Base-by-base conservation (phyloP, 352 stramenopile species). In the Globisporangium spiculum region DNA sequence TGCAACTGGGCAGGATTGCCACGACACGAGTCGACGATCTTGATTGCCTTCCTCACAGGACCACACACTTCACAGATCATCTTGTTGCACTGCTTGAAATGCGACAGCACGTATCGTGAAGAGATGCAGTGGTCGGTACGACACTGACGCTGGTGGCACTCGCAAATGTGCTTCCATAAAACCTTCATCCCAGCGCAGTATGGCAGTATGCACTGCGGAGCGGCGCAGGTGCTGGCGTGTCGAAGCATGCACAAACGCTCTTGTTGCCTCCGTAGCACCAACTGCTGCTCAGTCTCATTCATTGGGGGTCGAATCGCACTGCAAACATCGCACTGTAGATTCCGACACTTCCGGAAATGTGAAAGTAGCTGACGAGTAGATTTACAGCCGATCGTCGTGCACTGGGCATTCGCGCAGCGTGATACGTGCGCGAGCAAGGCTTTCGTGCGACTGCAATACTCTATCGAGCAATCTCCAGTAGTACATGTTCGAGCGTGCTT, bases 81-180 rank as follows among this genome's bases (percentile, higher is more conserved):
- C 66, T 96, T 96, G 73, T 93, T 93, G 81, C 89, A 96, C 62
- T 95, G 89, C 75, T 96, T 95, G 75, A 95, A 96, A 69, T 96
- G 89, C 20, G 87, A 95, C 58, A 96, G 72, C 66, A 96, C 89
- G 63, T 96, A 96, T 8, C 89, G 78, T 34, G 87, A 95, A 30
- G 86, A 95, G 59, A 96, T 95, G 41, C 89, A 96, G 71, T 96
- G 89, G 52, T 95, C 87, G 7, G 87, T 95, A 38, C 86, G 81
- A 57, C 90, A 96, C 57, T 96, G 89, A 18, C 84, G 83, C 61
- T 97, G 88, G 61, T 96, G 89, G 54, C 90, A 97, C 63, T 96
- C 85, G 64, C 87, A 94, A 69, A 97, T 96, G 63, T 97, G 90
- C 61, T 96, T 97, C 90, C 90, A 97, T 55, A 97, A 58, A 14